phyloP scores from a whole-genome alignment of 2,329 filamentous ascomycete species.

The Hypoxylon rubiginosum region DNA sequence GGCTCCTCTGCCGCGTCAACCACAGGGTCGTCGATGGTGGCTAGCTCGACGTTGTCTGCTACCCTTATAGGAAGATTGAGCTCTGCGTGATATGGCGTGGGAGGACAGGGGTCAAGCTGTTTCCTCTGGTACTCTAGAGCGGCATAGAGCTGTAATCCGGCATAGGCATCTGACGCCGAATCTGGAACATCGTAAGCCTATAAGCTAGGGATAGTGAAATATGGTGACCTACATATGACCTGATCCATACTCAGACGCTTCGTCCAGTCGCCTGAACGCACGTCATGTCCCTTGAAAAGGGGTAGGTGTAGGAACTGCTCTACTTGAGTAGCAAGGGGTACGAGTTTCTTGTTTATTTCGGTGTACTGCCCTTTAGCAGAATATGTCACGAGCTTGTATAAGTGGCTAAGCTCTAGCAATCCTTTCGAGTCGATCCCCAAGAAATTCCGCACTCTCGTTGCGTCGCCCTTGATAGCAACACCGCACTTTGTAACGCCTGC shows the following conservation, averaged over 20 bases:
- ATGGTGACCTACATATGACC: constrained; percentile 71
- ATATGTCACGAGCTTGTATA: constrained; percentile 83
- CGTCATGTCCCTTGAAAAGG: constrained; percentile 77
- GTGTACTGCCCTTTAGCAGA: constrained; percentile 63
- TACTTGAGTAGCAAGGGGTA: constrained; percentile 78
- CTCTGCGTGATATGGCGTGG: constrained; percentile 77
- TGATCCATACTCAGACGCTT: constrained; percentile 72
- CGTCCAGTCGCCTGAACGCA: constrained; percentile 83
- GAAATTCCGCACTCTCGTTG: constrained; percentile 75
- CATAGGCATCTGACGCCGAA: constrained; percentile 87
- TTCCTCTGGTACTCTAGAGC: constrained; percentile 77
- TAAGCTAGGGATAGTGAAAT: constrained; percentile 2
- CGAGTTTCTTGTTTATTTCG: constrained; percentile 74
- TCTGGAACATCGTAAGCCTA: constrained; percentile 62
- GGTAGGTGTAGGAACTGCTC: constrained; percentile 79
- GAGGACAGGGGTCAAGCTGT: constrained; percentile 76
- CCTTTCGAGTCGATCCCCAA: constrained; percentile 75
- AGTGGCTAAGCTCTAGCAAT: constrained; percentile 84
- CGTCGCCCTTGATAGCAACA: constrained; percentile 80
- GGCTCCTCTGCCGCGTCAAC: constrained; percentile 50
- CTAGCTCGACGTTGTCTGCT: constrained; percentile 58
- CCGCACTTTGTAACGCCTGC: constrained; percentile 79
- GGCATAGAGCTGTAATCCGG: constrained; percentile 79
- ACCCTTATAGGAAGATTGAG: constrained; percentile 73
- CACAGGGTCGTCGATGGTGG: constrained; percentile 48